Percentiles rank a stretch among this genome's conserved stretches.
phyloP scores from a whole-genome alignment of 2,329 filamentous ascomycete genomes.

The Claviceps sorghi region DNA sequence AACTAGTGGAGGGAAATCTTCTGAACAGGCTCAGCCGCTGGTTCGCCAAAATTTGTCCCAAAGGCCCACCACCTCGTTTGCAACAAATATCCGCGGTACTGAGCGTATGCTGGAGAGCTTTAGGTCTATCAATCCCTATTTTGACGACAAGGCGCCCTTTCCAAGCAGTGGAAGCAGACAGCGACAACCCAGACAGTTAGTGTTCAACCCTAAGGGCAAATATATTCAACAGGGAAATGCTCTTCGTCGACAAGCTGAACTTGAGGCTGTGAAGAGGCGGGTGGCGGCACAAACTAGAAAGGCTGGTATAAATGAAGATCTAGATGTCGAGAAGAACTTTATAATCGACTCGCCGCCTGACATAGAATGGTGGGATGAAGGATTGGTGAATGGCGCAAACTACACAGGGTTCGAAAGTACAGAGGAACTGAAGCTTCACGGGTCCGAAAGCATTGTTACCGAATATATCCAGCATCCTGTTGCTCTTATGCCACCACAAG shows the following conservation, averaged over 20 bases:
- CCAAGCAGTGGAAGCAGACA: constrained; percentile 43
- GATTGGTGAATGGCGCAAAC: constrained; percentile 56
- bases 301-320: constrained; percentile 84
- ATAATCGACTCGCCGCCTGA: constrained; percentile 70
- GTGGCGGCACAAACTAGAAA: constrained; percentile 79
- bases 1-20: constrained; percentile 21
- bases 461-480: constrained; percentile 88
- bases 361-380: constrained; percentile 97
- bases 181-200: constrained; percentile 58
- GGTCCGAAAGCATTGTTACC: constrained; percentile 75
- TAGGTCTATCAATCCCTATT: constrained; percentile 59
- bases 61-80: constrained; percentile 1
- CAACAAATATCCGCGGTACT: constrained; percentile 7
- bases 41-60: background rate
- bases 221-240: constrained; percentile 92
- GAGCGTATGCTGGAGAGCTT: constrained; percentile 1
- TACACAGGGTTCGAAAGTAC: constrained; percentile 58
- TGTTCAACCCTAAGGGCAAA: constrained; percentile 94
- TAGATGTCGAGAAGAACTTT: constrained; percentile 80
- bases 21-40: background rate
- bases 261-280: constrained; percentile 89
- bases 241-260: constrained; percentile 67
- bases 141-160: constrained; percentile 51
- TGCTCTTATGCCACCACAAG: constrained; percentile 78
- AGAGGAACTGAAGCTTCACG: constrained; percentile 55